Percentiles rank a stretch among this genome's conserved stretches.
Evolutionary conservation across 768 basidiomycete genomes (phyloP).

Genomic region (Mycena polygramma): DNA sequence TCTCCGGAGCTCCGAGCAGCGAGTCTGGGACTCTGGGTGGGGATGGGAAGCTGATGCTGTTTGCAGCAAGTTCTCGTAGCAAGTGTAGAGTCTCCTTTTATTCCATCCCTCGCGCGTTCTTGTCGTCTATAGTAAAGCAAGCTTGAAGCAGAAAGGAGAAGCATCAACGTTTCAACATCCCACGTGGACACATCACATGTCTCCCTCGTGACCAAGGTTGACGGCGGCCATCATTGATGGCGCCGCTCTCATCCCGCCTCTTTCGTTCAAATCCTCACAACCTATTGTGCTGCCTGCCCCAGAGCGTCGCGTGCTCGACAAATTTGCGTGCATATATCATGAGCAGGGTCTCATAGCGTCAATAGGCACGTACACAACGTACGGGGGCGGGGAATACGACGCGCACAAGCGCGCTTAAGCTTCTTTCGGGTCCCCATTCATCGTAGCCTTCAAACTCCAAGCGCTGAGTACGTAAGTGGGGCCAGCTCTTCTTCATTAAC

Average conservation of each 20-base stretch:
- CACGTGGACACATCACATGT: background rate
- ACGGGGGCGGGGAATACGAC: too few relatives aligned
- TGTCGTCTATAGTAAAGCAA: too few relatives aligned
- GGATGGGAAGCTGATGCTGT: too few relatives aligned
- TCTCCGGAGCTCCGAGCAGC: too few relatives aligned
- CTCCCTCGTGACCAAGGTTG: background rate
- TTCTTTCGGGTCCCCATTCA: background rate
- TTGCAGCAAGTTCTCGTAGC: too few relatives aligned
- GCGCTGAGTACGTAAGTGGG: slow-evolving; percentile 12
- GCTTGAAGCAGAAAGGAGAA: background rate
- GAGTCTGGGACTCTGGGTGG: too few relatives aligned
- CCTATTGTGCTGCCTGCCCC: too few relatives aligned
- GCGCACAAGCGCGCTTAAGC: background rate
- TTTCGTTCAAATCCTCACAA: background rate
- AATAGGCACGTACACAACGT: too few relatives aligned
- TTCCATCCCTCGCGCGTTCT: too few relatives aligned
- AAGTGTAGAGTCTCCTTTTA: background rate
- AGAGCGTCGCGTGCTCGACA: too few relatives aligned
- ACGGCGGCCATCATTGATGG: background rate
- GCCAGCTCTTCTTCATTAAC: background rate
- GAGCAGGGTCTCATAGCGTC: too few relatives aligned
- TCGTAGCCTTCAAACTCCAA: slow-evolving; percentile 5
- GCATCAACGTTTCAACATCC: background rate
- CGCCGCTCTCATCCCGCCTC: slow-evolving; percentile 1
- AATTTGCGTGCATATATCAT: too few relatives aligned